Percentiles rank a stretch among this genome's conserved stretches.
These are phyloP conservation scores for Cucumis melo DNA, from an alignment of 306 rosid genomes.

Conservation along the genomic window DNA sequence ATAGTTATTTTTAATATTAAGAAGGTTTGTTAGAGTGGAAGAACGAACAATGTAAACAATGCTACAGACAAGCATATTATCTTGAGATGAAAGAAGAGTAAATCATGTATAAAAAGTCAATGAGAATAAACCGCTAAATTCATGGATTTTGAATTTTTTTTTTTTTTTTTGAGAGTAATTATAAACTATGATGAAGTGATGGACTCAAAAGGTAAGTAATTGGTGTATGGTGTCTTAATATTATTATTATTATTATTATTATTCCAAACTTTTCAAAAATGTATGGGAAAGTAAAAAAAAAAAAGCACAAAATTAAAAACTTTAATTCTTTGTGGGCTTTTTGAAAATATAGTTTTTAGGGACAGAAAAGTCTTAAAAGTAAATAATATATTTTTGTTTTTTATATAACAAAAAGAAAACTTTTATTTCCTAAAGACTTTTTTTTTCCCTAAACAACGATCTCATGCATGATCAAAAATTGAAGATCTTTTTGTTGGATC, in stretches of 20 bases:
- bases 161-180: too few species aligned
- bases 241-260: too few species aligned
- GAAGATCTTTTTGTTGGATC: neutral
- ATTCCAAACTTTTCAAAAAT: neutral
- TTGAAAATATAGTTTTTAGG: neutral
- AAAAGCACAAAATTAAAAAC: neutral
- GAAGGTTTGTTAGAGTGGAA: too few species aligned
- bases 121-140: too few species aligned
- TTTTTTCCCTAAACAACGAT: neutral
- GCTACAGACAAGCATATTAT: too few species aligned
- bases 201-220: neutral
- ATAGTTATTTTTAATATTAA: too few species aligned
- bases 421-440: neutral
- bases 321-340: neutral
- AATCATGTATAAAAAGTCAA: too few species aligned
- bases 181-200: too few species aligned
- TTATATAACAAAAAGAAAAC: neutral
- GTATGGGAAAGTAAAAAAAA: neutral
- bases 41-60: too few species aligned
- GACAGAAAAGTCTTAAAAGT: neutral
- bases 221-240: neutral
- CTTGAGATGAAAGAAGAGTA: too few species aligned
- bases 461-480: neutral
- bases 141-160: too few species aligned
- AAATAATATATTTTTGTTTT: neutral